These are phyloP conservation scores for Globisporangium iwayamae DNA, from an alignment of 352 stramenopile species.

Conservation along the genomic window DNA sequence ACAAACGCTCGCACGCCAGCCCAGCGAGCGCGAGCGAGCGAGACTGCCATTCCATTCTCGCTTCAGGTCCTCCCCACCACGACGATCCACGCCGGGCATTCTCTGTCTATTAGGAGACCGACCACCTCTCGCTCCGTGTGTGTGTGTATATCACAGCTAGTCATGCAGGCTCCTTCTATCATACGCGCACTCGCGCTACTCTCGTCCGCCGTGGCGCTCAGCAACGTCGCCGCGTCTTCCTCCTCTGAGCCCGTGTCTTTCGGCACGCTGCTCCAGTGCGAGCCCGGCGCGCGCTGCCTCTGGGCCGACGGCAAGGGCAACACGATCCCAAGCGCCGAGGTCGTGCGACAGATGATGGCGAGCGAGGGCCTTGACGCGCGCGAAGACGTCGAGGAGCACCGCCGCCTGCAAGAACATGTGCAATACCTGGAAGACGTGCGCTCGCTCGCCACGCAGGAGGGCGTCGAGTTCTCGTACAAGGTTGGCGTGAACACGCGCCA, in stretches of 20 bases:
- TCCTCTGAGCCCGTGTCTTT: constrained; percentile 26
- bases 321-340: constrained; percentile 29
- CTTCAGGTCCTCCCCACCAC: not conserved
- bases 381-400: constrained; percentile 31
- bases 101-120: constrained; percentile 7
- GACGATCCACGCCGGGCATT: not conserved
- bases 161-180: constrained; percentile 8
- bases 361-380: constrained; percentile 32
- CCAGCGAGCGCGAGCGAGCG: not conserved
- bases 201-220: constrained; percentile 8
- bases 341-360: constrained; percentile 63
- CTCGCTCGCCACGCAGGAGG: constrained; percentile 29
- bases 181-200: constrained; percentile 11
- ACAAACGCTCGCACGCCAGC: not conserved
- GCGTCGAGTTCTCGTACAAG: constrained; percentile 52
- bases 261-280: constrained; percentile 56
- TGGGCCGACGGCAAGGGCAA: constrained; percentile 47
- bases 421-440: constrained; percentile 71
- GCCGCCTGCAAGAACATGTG: constrained; percentile 55
- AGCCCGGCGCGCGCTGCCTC: constrained; percentile 29
- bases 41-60: not conserved
- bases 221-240: not conserved
- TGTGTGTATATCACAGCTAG: not conserved
- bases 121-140: not conserved
- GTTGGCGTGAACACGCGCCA: constrained; percentile 68